Evolutionary conservation across 352 stramenopile species (phyloP).

Genomic region (Globisporangium paroecandrum): DNA sequence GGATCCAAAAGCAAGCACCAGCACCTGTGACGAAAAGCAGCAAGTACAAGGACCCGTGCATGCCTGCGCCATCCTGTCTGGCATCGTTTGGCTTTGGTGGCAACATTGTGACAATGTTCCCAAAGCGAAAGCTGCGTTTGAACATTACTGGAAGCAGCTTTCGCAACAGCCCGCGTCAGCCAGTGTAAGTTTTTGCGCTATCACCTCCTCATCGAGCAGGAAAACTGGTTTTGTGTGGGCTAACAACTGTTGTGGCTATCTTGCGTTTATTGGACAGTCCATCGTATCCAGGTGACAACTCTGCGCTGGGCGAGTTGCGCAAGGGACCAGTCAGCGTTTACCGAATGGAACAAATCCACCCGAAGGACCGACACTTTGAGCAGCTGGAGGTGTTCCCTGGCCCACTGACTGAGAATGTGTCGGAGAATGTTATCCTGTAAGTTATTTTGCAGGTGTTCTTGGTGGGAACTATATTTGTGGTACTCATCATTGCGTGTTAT

Average conservation of each 20-base stretch:
- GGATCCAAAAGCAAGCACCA: slow-evolving; percentile 6
- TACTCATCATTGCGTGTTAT: neutral
- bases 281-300: slow-evolving; percentile 46
- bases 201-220: neutral
- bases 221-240: slow-evolving; percentile 1
- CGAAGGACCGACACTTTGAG: slow-evolving; percentile 61
- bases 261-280: slow-evolving; percentile 26
- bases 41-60: slow-evolving; percentile 84
- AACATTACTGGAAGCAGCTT: slow-evolving; percentile 55
- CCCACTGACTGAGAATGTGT: slow-evolving; percentile 57
- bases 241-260: neutral
- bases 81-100: slow-evolving; percentile 85
- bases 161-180: slow-evolving; percentile 59
- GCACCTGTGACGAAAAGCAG: slow-evolving; percentile 38
- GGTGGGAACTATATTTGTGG: neutral
- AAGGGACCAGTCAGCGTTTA: slow-evolving; percentile 83
- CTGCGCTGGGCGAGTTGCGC: slow-evolving; percentile 54
- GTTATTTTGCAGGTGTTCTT: neutral
- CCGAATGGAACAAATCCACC: slow-evolving; percentile 76
- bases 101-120: slow-evolving; percentile 88
- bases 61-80: slow-evolving; percentile 69
- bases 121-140: slow-evolving; percentile 77
- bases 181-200: slow-evolving; percentile 37
- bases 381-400: slow-evolving; percentile 76
- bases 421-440: slow-evolving; percentile 60